A percentile compares a stretch with the other conserved stretches of the same genome.
These are phyloP conservation scores for Aquanectria penicillioides DNA, from an alignment of 2,329 filamentous ascomycete genomes.

Conservation along the genomic window DNA sequence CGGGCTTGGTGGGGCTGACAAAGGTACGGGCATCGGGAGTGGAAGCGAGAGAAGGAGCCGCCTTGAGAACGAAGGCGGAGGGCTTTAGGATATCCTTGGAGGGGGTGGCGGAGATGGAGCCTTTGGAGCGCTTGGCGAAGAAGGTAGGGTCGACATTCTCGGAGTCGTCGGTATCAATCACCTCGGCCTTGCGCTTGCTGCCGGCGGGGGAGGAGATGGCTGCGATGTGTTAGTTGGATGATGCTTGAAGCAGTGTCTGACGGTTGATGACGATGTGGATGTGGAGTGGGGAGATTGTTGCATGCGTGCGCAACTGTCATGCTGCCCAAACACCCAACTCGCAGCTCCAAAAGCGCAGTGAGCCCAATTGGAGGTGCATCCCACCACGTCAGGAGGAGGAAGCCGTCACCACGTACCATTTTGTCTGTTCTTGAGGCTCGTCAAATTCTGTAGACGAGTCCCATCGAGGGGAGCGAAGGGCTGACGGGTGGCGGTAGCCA, in stretches of 20 bases:
- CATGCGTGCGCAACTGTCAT: conserved; percentile 12
- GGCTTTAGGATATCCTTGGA: conserved; percentile 61
- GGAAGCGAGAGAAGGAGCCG: conserved; percentile 46
- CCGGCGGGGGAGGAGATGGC: conserved; percentile 53
- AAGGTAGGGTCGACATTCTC: conserved; percentile 71
- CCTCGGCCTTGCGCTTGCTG: conserved; percentile 68
- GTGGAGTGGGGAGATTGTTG: conserved; percentile 20
- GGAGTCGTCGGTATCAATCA: conserved; percentile 61
- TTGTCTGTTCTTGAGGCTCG: conserved; percentile 81
- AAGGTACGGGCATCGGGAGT: conserved; percentile 44
- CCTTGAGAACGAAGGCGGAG: conserved; percentile 56
- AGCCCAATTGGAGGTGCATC: background rate
- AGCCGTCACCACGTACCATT: conserved; percentile 64
- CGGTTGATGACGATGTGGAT: background rate
- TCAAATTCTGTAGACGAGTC: conserved; percentile 75
- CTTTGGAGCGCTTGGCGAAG: conserved; percentile 70
- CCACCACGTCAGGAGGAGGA: background rate
- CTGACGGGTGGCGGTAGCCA: conserved; percentile 71
- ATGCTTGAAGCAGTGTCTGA: conserved; percentile 1
- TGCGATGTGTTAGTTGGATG: conserved; percentile 39
- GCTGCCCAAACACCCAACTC: conserved; percentile 11
- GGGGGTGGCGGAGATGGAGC: conserved; percentile 50
- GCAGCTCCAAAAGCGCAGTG: background rate
- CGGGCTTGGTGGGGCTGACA: conserved; percentile 44
- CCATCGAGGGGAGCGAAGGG: conserved; percentile 80